These are phyloP conservation scores for Colletotrichum chlorophyti DNA, from an alignment of 2,329 filamentous ascomycete genomes.

Conservation along the genomic window DNA sequence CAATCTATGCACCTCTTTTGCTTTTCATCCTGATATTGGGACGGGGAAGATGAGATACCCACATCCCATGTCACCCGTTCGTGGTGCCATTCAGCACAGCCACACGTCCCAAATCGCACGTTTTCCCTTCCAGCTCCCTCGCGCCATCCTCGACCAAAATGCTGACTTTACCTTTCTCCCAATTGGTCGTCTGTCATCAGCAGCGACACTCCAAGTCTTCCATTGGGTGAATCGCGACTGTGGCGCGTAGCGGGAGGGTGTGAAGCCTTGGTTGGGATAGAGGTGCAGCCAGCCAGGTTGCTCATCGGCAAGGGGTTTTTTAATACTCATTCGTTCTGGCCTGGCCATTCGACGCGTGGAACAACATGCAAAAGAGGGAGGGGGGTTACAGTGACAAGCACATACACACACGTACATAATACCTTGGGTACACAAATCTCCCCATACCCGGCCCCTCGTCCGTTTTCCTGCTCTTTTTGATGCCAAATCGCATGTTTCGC, in stretches of 20 bases:
- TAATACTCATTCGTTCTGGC: too few relatives aligned
- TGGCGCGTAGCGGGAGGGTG: conserved; percentile 14
- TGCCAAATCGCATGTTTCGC: conserved; percentile 29
- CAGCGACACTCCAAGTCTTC: not conserved
- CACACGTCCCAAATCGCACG: conserved; percentile 30
- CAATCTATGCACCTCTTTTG: not conserved
- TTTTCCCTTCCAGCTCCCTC: conserved; percentile 18
- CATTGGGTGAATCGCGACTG: conserved; percentile 10
- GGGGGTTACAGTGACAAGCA: conserved; percentile 1
- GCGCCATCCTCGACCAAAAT: not conserved
- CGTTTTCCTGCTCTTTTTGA: conserved; percentile 26
- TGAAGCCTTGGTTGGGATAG: not conserved
- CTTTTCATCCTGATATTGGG: conserved; percentile 11
- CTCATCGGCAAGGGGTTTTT: too few relatives aligned
- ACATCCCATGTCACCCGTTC: too few relatives aligned
- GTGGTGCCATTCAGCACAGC: conserved; percentile 33
- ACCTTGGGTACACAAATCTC: too few relatives aligned
- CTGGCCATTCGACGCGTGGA: too few relatives aligned
- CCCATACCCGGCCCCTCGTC: conserved; percentile 20
- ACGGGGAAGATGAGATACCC: too few relatives aligned
- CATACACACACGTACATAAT: too few relatives aligned
- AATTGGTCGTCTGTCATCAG: conserved; percentile 14
- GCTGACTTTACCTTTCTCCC: conserved; percentile 11
- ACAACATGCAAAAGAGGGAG: too few relatives aligned
- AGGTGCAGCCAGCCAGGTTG: conserved; percentile 10